Conservation (phyloP, 202 grass and related monocot genomes). For the Bolboschoenoplectus hybrid region DNA sequence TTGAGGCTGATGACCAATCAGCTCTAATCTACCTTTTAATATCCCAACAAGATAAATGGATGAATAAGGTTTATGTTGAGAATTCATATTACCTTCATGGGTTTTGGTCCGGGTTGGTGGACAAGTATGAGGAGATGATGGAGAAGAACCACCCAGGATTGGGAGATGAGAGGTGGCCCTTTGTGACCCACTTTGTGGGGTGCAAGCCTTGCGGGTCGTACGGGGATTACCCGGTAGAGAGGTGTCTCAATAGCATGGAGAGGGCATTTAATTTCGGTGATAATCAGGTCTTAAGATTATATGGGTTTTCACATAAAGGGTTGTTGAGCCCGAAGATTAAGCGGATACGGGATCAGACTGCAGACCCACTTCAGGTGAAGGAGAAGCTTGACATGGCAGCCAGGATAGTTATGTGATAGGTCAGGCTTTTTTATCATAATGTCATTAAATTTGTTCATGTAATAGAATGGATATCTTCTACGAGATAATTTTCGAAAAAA, state of each 20-base stretch:
- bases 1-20: slow-evolving; percentile 53
- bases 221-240: slow-evolving; percentile 54
- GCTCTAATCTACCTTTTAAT: slow-evolving; percentile 56
- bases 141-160: slow-evolving; percentile 56
- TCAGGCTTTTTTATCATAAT: slow-evolving; percentile 25
- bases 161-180: slow-evolving; percentile 66
- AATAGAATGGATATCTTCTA: slow-evolving; percentile 28
- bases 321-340: slow-evolving; percentile 46
- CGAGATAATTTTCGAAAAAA: background rate
- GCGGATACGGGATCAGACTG: slow-evolving; percentile 42
- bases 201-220: slow-evolving; percentile 47
- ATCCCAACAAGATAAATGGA: slow-evolving; percentile 52
- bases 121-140: slow-evolving; percentile 47
- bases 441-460: slow-evolving; percentile 38
- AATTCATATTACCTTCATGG: slow-evolving; percentile 65
- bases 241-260: slow-evolving; percentile 56
- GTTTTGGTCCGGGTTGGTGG: slow-evolving; percentile 55
- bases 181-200: slow-evolving; percentile 59
- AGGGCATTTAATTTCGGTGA: slow-evolving; percentile 62
- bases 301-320: slow-evolving; percentile 53
- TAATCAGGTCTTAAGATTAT: slow-evolving; percentile 55
- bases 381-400: slow-evolving; percentile 44
- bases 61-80: slow-evolving; percentile 56
- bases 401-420: slow-evolving; percentile 32
- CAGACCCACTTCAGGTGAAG: slow-evolving; percentile 47